phyloP scores from a whole-genome alignment of 148 eudicot genomes.

The Rhododendron henanense region DNA sequence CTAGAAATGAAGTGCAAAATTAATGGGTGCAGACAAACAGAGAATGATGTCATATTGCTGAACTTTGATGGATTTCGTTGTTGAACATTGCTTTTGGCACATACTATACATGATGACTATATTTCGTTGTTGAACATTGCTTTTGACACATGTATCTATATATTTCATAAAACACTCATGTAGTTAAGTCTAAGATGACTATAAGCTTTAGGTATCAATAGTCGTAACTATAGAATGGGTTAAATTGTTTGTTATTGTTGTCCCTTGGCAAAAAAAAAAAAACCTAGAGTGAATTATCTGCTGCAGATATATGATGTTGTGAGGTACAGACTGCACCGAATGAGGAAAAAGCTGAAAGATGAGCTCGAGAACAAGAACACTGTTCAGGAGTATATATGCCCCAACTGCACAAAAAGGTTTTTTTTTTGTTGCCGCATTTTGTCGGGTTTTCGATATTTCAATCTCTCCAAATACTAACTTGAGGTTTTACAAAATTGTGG shows the following conservation, averaged over 20 bases:
- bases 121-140: background rate
- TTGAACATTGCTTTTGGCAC: background rate
- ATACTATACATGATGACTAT: background rate
- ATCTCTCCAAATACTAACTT: slow-evolving; percentile 9
- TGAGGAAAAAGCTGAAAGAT: slow-evolving; percentile 94
- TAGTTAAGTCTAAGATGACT: background rate
- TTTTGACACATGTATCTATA: background rate
- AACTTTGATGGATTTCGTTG: background rate
- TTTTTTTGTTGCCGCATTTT: background rate
- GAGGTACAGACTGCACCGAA: slow-evolving; percentile 87
- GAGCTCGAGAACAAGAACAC: slow-evolving; percentile 95
- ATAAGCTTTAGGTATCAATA: background rate
- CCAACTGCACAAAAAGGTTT: slow-evolving; percentile 84
- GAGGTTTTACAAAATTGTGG: slow-evolving; percentile 17
- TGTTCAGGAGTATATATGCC: slow-evolving; percentile 90
- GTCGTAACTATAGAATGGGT: background rate
- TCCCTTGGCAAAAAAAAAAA: background rate
- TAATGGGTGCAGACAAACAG: background rate
- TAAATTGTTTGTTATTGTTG: background rate
- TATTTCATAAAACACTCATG: background rate
- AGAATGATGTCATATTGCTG: background rate
- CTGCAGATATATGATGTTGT: slow-evolving; percentile 96
- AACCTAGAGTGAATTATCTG: slow-evolving; percentile 4
- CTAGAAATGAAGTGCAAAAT: background rate
- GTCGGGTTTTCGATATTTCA: background rate